These are phyloP conservation scores for Colletotrichum sublineola DNA, from an alignment of 2,329 filamentous ascomycete species.

Conservation along the genomic window DNA sequence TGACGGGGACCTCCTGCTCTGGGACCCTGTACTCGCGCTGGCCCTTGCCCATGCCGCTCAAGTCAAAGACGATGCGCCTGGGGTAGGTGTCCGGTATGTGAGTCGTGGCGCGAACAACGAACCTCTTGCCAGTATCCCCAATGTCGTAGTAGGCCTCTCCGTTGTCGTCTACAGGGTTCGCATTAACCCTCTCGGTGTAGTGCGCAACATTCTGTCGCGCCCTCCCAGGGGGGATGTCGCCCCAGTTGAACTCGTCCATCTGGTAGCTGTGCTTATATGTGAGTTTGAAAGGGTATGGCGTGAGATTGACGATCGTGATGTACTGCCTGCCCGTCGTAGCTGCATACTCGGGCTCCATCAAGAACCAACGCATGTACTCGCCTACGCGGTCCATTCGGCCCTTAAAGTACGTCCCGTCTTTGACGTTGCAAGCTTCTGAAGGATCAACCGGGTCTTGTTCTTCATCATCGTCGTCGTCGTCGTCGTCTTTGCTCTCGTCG, in stretches of 20 bases:
- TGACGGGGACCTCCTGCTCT: slow-evolving; percentile 48
- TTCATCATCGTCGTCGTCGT: not conserved
- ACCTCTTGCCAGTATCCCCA: slow-evolving; percentile 49
- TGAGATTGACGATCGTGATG: slow-evolving; percentile 53
- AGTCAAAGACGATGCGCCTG: slow-evolving; percentile 48
- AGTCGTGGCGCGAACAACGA: slow-evolving; percentile 49
- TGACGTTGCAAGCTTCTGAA: not conserved
- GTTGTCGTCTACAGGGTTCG: slow-evolving; percentile 46
- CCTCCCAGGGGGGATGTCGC: slow-evolving; percentile 50
- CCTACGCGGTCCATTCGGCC: not conserved
- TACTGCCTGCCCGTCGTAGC: slow-evolving; percentile 44
- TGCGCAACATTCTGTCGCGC: slow-evolving; percentile 49
- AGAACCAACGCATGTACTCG: slow-evolving; percentile 29
- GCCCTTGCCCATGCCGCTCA: slow-evolving; percentile 51
- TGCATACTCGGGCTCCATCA: slow-evolving; percentile 19
- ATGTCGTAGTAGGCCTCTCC: slow-evolving; percentile 52
- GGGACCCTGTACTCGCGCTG: slow-evolving; percentile 52
- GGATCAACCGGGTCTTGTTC: not conserved
- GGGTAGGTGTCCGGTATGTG: slow-evolving; percentile 48
- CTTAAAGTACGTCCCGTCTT: not conserved
- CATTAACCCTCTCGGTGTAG: slow-evolving; percentile 44
- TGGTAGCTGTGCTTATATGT: slow-evolving; percentile 46
- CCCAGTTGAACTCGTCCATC: slow-evolving; percentile 51
- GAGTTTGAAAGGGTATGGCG: slow-evolving; percentile 49
- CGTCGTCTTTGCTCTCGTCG: not conserved